Percentiles rank a stretch among this genome's conserved stretches.
Conservation (phyloP, 768 basidiomycete species). For the Suillus spraguei region DNA sequence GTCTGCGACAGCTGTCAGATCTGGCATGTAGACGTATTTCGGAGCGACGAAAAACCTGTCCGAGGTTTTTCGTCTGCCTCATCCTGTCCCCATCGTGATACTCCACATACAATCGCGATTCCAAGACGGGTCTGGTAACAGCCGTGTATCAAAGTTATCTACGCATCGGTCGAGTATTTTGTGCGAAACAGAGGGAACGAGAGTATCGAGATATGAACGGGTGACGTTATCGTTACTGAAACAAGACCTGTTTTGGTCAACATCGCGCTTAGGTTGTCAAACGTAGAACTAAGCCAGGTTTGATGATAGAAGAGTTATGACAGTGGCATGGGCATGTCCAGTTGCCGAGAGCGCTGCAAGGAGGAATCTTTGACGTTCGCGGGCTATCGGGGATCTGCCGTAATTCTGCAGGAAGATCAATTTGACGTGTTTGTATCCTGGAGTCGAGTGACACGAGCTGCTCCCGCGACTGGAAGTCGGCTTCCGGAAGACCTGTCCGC, state of each 20-base stretch:
- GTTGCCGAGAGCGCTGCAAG: constrained; percentile 21
- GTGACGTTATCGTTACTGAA: not conserved
- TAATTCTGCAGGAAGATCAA: not conserved
- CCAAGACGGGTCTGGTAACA: constrained; percentile 73
- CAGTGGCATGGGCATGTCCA: constrained; percentile 59
- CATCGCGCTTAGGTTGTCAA: not conserved
- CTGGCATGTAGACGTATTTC: constrained; percentile 80
- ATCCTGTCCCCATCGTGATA: constrained; percentile 50
- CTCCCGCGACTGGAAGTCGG: constrained; percentile 36
- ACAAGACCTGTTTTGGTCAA: not conserved
- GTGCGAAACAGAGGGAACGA: too few relatives aligned
- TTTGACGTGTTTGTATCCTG: constrained; percentile 25
- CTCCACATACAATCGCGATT: constrained; percentile 81
- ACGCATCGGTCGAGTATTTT: constrained; percentile 15
- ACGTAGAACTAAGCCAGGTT: constrained; percentile 21
- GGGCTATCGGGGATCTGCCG: not conserved
- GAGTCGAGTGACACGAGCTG: constrained; percentile 39
- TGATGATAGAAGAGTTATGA: constrained; percentile 48
- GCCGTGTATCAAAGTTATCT: constrained; percentile 35
- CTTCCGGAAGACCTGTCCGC: constrained; percentile 71
- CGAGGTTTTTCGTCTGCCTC: constrained; percentile 42
- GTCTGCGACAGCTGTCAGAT: constrained; percentile 72
- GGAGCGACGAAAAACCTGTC: constrained; percentile 77
- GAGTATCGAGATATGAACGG: constrained; percentile 4
- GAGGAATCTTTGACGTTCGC: not conserved